phyloP scores from a whole-genome alignment of 75 land plant species.

The Azolla pinnata region DNA sequence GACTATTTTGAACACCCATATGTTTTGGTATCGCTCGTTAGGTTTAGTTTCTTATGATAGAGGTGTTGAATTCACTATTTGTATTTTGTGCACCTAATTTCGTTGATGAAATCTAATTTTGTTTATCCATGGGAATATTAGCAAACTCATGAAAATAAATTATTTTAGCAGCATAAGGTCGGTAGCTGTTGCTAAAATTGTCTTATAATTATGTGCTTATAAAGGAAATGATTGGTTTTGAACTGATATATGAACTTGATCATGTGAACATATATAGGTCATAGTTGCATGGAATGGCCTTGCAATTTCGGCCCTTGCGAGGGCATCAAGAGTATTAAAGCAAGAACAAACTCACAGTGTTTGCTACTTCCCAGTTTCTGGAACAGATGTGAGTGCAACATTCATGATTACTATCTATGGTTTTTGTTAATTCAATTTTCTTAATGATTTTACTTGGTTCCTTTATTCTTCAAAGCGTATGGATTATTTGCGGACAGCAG shows the following conservation, averaged over 20 bases:
- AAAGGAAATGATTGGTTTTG: not conserved
- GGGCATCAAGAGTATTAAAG: conserved; percentile 75
- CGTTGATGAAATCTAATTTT: too few species aligned
- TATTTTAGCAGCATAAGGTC: too few species aligned
- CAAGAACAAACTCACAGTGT: conserved; percentile 33
- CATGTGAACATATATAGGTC: conserved; percentile 38
- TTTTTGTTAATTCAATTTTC: not conserved
- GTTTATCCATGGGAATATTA: not conserved
- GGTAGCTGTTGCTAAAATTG: not conserved
- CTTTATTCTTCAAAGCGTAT: conserved; percentile 36
- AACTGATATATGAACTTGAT: too few species aligned
- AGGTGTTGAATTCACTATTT: too few species aligned
- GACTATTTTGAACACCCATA: too few species aligned
- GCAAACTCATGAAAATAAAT: not conserved
- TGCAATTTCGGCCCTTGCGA: conserved; percentile 83
- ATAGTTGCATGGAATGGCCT: conserved; percentile 99
- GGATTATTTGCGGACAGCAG: conserved; percentile 70
- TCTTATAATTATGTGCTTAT: not conserved
- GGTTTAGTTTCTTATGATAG: too few species aligned
- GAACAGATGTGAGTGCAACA: conserved; percentile 54
- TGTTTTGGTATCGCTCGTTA: too few species aligned
- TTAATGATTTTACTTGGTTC: not conserved
- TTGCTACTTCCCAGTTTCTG: conserved; percentile 69
- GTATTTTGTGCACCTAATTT: too few species aligned
- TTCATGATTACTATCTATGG: not conserved